These are phyloP conservation scores for Haematococcus lacustris DNA, from an alignment of 139 green algal genomes.

Conservation along the genomic window DNA sequence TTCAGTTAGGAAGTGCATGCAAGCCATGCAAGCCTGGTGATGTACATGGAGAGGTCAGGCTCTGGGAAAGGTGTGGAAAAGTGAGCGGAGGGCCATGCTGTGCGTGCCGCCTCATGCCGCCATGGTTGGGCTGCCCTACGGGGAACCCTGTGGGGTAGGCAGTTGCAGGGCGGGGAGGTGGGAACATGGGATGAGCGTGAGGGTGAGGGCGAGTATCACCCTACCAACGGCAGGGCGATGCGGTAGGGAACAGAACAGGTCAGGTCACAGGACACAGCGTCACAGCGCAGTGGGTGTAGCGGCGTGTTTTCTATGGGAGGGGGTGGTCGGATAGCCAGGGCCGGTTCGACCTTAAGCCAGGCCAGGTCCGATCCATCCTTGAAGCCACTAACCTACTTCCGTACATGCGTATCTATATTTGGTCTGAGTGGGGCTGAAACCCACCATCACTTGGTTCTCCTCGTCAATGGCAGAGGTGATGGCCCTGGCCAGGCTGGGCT, in stretches of 20 bases:
- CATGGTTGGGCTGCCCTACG: too few species aligned
- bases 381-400: not conserved
- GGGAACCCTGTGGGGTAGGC: too few species aligned
- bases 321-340: not conserved
- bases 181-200: too few species aligned
- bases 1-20: not conserved
- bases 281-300: not conserved
- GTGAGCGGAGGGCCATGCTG: too few species aligned
- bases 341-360: not conserved
- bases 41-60: not conserved
- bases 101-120: too few species aligned
- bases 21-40: not conserved
- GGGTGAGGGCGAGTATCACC: too few species aligned
- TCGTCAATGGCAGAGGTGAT: conserved; percentile 20
- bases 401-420: not conserved
- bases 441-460: conserved; percentile 15
- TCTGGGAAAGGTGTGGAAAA: too few species aligned
- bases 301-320: not conserved
- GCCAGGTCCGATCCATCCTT: not conserved
- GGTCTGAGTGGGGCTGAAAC: not conserved
- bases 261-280: not conserved
- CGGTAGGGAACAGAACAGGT: not conserved
- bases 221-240: too few species aligned
- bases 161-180: too few species aligned
- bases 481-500: conserved; percentile 1